Base-by-base conservation (phyloP, 176 grass and related monocot species). In the Eleusine indica region DNA sequence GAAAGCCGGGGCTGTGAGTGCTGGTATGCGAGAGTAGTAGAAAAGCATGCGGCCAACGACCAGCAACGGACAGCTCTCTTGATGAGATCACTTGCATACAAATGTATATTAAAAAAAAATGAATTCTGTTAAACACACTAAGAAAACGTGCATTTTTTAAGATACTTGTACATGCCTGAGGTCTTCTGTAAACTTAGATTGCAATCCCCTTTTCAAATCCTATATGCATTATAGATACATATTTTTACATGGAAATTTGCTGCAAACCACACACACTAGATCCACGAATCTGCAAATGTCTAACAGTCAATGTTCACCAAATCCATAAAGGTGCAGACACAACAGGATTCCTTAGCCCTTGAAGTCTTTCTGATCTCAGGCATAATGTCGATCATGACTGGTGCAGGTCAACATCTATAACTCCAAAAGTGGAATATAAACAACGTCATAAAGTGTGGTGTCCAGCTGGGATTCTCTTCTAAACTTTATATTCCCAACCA, bases 381-480 rank as follows among this genome's bases (percentile, higher is more conserved):
- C 32, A 28, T 0, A 2, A 18, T 14, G 21, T 56, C 8, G 49
- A 6, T 41, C 63, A 32, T 47, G 73, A 21, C 53, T 19, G 16
- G 3, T 12, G 48, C 73, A 9, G 58, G 68, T 73, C 68, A 66
- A 43, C 76, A 72, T 79, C 68, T 3, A 46, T 32, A 21, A 2
- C 46, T n/a, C 60, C 43, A 73, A 83, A 57, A 73, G 7, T 68
- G 46, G 35, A 37, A n/a, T 9, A 66, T 47, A 73, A 40, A 78
- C 60, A 73, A 46, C 37, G 42, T 77, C 22, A 38, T 39, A 67
- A 80, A 85, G 77, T 75, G 62, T 10, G 76, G 37, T 28, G 32
- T 85, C 82, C 82, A 85, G 82, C 63, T 51, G 65, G 35, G 73
- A 35, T 49, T 63, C 56, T 25, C 80, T 51, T 14, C 70, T 68